Percentiles rank a stretch among this genome's conserved stretches.
Conservation (phyloP, 148 eudicot genomes). For the Rhododendron williamsianum region DNA sequence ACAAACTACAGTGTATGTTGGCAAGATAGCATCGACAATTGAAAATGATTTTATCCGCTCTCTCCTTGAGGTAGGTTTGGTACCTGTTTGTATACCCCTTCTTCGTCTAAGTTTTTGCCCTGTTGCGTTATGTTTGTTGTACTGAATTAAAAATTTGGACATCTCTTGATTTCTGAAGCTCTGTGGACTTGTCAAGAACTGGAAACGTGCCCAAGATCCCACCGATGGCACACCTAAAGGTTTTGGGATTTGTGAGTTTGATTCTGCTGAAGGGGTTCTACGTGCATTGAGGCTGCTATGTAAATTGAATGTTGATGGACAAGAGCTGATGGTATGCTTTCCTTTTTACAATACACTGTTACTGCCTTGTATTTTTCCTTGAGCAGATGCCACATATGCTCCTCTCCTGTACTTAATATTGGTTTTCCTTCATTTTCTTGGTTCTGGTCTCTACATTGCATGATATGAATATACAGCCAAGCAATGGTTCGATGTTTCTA, state of each 20-base stretch:
- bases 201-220: conserved; percentile 94
- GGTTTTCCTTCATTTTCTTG: not conserved
- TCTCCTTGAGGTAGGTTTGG: conserved; percentile 64
- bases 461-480: not conserved
- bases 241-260: conserved; percentile 94
- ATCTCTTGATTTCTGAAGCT: conserved; percentile 46
- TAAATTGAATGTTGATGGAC: conserved; percentile 85
- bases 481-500: not conserved
- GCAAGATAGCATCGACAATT: conserved; percentile 79
- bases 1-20: conserved; percentile 86
- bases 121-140: not conserved
- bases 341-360: not conserved
- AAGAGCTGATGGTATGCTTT: conserved; percentile 69
- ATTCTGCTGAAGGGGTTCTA: conserved; percentile 89
- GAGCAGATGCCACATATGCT: not conserved
- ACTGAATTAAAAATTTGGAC: conserved; percentile 2
- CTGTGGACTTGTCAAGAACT: conserved; percentile 92
- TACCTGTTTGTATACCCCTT: not conserved
- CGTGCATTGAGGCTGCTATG: conserved; percentile 81
- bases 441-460: not conserved
- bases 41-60: conserved; percentile 85
- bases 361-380: not conserved
- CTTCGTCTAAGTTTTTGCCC: not conserved
- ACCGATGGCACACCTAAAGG: conserved; percentile 66
- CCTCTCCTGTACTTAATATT: not conserved